phyloP scores from a whole-genome alignment of 2,329 filamentous ascomycete species.

The Hypoxylon sp. region DNA sequence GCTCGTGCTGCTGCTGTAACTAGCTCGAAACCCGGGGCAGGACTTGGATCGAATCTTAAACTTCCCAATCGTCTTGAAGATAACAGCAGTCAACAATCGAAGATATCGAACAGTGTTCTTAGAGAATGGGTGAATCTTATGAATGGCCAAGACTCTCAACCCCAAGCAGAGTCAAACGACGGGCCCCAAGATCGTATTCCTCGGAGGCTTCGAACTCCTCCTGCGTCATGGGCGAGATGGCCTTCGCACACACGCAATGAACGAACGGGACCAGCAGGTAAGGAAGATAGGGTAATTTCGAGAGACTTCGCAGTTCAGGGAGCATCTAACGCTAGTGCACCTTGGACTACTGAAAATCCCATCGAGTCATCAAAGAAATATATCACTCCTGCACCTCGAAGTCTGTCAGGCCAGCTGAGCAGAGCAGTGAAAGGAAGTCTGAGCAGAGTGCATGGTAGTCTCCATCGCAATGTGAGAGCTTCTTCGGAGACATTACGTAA shows the following conservation, averaged over 20 bases:
- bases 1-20: background rate
- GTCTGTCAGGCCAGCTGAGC: constrained; percentile 48
- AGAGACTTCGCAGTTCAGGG: constrained; percentile 48
- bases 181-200: constrained; percentile 20
- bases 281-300: constrained; percentile 47
- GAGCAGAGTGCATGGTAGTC: constrained; percentile 40
- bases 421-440: constrained; percentile 49
- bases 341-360: constrained; percentile 28
- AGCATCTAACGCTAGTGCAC: constrained; percentile 17
- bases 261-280: constrained; percentile 50
- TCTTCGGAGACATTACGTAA: constrained; percentile 17
- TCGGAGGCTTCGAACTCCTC: constrained; percentile 44
- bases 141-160: constrained; percentile 43
- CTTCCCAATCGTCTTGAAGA: constrained; percentile 25
- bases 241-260: constrained; percentile 53
- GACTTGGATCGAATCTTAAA: constrained; percentile 24
- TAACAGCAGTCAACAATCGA: constrained; percentile 31
- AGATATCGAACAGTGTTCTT: constrained; percentile 48
- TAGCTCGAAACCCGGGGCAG: constrained; percentile 16
- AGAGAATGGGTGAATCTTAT: constrained; percentile 52
- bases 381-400: constrained; percentile 34
- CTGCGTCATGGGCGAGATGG: constrained; percentile 55
- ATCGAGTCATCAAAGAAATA: constrained; percentile 33
- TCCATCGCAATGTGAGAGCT: constrained; percentile 21
- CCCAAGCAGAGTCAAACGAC: constrained; percentile 26